Base-by-base conservation (phyloP, 1,284 basidiomycete genomes). In the Austroboletus niveus region DNA sequence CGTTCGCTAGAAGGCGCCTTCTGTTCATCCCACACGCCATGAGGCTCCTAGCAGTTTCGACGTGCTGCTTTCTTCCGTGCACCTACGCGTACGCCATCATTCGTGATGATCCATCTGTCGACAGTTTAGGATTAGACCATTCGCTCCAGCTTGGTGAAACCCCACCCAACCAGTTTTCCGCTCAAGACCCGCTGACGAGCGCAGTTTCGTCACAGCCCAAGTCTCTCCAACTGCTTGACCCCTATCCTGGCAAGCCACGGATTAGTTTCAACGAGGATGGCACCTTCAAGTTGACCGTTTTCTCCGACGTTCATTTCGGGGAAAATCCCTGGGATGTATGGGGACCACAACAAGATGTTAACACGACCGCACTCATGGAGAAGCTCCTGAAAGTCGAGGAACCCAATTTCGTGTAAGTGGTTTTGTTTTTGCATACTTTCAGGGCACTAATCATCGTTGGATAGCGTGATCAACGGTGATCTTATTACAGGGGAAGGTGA, bases 261-360 rank as follows among this genome's bases (percentile, higher is more conserved):
- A 56, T 82, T 4, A 67, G 65, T 5, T 83, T 83, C 62, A 69
- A 70, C 10, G 15, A 58, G 0, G 75, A 84, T 59, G 80, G 80
- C 1, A 79, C 79, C 1, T 84, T 87, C 73, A 85, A 84, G 63
- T 60, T 87, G 42, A 84, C 81, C 14, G 74, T 87, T 5, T 85
- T 87, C 62, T 84, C 82, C 4, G 85, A 87, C 58, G 62, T 85
- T 31, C 85, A 87, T 59, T 86, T 75, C 53, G 85, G 84, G 22
- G 84, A 85, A 64, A 84, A 85, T 58, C 82, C 83, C 8, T 84
- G 82, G 81, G 82, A 84, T 48, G 64, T 54, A 9, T 84, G 83
- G 82, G 84, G 84, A 0, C 81, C 79, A 20, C 65, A 76, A 56
- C 83, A 87, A 57, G 84, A 87, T 55, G 63, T 72, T 24, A 81